Base-by-base conservation (phyloP, 768 basidiomycete species). In the Obba rivulosa region DNA sequence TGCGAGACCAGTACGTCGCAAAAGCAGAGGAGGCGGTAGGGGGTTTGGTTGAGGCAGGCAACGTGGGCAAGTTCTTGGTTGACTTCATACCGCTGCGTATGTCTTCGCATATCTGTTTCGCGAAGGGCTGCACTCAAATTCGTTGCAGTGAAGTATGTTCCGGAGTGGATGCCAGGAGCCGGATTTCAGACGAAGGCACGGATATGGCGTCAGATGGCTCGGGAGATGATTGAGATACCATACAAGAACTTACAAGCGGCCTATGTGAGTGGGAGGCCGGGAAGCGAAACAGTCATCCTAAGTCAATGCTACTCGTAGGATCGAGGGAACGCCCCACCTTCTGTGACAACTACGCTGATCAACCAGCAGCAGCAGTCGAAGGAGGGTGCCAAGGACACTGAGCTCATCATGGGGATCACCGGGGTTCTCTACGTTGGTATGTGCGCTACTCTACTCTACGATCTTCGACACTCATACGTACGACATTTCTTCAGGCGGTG, bases 131-230 rank as follows among this genome's bases (percentile, higher is more conserved):
- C 22, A 14, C 21, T 42, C 5, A 35, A 28, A 34, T 34, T 13
- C 41, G 9, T 22, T 13, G 3, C 56, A 63, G 71, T 88, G 56
- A 74, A 72, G 57, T 60, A 78, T 54, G 58, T 87, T 21, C 87
- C 87, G 0, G 58, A 61, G 38, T 87, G 83, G 81, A 66, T 78
- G 41, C 87, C 87, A 18, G 85, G 85, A 9, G 74, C 79, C 3
- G 75, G 74, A 2, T 91, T 88, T 68, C 77, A 79, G 61, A 64
- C 66, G n/a, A 81, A 82, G 50, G 83, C 85, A 0, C 64, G 49
- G 8, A 59, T 51, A 8, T 87, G 86, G 86, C 46, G 44, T 22
- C 50, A 52, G 40, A 52, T 53, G 17, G 40, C 57, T 11, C 41
- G 37, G 11, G 52, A 42, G 13, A 56, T 56, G 48, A 51, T 55